Conservation (phyloP, 139 green algal species). For the Closterium sp. region DNA sequence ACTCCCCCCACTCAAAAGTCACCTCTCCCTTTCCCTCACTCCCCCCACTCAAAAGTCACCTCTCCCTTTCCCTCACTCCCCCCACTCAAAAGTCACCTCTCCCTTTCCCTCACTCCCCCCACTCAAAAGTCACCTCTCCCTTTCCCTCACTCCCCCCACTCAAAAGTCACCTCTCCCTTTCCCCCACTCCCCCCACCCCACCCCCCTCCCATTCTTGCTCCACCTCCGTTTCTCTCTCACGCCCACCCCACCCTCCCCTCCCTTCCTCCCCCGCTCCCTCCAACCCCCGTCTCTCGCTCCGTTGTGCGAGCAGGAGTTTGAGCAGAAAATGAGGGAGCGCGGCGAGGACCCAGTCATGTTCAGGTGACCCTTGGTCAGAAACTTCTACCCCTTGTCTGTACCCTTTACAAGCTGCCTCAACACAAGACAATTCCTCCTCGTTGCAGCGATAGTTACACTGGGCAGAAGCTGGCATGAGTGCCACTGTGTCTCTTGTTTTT, state of each 20-base stretch:
- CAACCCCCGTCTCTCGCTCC: not conserved
- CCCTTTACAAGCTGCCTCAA: not conserved
- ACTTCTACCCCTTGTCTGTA: not conserved
- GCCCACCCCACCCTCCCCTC: not conserved
- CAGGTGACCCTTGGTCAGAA: constrained; percentile 1
- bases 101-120: no score
- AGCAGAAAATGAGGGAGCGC: not conserved
- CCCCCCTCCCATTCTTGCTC: not conserved
- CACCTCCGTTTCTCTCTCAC: not conserved
- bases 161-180: no score
- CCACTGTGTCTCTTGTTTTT: no score
- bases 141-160: no score
- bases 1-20: no score
- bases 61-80: no score
- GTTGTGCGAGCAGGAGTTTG: not conserved
- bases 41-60: no score
- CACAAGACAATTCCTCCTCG: not conserved
- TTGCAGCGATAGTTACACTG: not conserved
- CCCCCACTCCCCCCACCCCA: not conserved
- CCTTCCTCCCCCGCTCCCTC: not conserved
- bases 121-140: no score
- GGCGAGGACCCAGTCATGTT: constrained; percentile 6
- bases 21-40: no score
- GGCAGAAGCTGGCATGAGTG: no score
- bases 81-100: no score